Conservation (phyloP, 495 filamentous ascomycete genomes). For the Neurospora sp. region DNA sequence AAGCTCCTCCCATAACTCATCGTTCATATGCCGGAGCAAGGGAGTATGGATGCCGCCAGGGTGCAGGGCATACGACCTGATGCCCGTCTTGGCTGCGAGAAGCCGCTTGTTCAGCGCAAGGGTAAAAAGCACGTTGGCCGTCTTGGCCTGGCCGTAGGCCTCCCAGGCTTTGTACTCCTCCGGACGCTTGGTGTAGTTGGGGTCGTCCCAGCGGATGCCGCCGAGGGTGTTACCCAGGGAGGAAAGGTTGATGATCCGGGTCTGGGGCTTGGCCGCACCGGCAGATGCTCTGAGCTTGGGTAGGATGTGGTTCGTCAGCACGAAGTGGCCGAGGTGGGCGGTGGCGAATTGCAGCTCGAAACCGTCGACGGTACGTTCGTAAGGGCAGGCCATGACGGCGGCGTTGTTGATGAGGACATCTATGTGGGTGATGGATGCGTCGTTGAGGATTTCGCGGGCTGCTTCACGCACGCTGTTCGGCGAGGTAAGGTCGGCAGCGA, state of each 20-base stretch:
- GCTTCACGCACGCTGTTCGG: conserved; percentile 40
- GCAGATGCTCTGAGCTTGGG: conserved; percentile 28
- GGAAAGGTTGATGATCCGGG: conserved; percentile 28
- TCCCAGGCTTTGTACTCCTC: conserved; percentile 31
- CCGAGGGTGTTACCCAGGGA: conserved; percentile 30
- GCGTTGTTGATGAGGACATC: conserved; percentile 65
- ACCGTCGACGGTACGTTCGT: conserved; percentile 30
- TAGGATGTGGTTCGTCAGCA: conserved; percentile 47
- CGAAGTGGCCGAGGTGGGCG: conserved; percentile 50
- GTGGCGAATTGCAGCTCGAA: conserved; percentile 49
- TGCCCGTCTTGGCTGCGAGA: conserved; percentile 9
- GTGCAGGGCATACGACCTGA: conserved; percentile 30
- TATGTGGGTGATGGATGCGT: conserved; percentile 40
- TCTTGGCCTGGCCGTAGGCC: conserved; percentile 48
- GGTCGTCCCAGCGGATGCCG: conserved; percentile 41
- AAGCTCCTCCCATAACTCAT: conserved; percentile 12
- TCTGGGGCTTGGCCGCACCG: background rate
- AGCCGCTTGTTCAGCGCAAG: conserved; percentile 38
- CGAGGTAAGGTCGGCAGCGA: conserved; percentile 38
- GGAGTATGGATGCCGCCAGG: conserved; percentile 35
- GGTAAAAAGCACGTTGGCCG: conserved; percentile 48
- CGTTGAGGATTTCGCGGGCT: conserved; percentile 31
- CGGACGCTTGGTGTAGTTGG: conserved; percentile 30
- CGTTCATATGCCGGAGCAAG: conserved; percentile 14
- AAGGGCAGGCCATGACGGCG: conserved; percentile 48